Evolutionary conservation across 78 protist species (phyloP).

Genomic region (Cavenderia fasciculata): DNA sequence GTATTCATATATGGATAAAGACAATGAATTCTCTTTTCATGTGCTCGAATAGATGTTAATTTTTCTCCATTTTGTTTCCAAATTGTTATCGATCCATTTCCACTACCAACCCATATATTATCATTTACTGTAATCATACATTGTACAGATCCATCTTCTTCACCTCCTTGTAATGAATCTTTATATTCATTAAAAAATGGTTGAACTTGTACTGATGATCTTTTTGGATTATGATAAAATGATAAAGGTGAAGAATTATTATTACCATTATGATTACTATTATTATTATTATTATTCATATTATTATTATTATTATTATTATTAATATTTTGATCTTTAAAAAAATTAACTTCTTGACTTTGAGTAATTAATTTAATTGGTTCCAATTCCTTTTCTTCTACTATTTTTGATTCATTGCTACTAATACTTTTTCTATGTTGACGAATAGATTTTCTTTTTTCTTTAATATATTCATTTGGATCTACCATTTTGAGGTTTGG

Average conservation of each 20-base stretch:
- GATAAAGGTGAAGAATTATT: background rate
- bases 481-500: slow-evolving; percentile 23
- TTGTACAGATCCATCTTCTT: slow-evolving; percentile 67
- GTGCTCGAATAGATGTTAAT: slow-evolving; percentile 19
- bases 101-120: slow-evolving; percentile 40
- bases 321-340: background rate
- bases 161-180: slow-evolving; percentile 11
- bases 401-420: background rate
- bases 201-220: slow-evolving; percentile 51
- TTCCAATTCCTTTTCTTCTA: background rate
- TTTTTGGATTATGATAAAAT: slow-evolving; percentile 20
- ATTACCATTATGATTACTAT: no score
- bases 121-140: slow-evolving; percentile 25
- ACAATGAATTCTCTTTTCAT: slow-evolving; percentile 48
- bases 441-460: background rate
- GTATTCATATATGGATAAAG: slow-evolving; percentile 43
- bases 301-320: no score
- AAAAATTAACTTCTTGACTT: background rate
- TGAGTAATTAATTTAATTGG: background rate
- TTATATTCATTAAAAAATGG: slow-evolving; percentile 61
- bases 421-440: slow-evolving; percentile 2
- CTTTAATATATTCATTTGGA: background rate
- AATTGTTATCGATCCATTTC: slow-evolving; percentile 26
- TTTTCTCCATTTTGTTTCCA: slow-evolving; percentile 65
- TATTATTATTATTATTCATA: no score